Evolutionary conservation across 179 eudicot species (phyloP).

Genomic region (Drosera spatulata): DNA sequence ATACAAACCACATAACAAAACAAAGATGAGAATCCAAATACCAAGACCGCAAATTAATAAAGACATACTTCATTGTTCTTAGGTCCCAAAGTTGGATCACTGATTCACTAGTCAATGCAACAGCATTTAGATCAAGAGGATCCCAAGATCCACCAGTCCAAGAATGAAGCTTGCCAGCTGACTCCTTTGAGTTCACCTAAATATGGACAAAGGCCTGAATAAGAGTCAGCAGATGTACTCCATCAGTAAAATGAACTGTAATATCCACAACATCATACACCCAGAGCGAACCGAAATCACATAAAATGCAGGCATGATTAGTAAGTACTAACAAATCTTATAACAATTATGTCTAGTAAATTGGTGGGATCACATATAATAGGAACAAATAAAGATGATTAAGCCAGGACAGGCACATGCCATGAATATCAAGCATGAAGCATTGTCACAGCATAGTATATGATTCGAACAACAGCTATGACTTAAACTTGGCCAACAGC

Average conservation of each 20-base stretch:
- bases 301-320: not conserved
- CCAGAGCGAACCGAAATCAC: slow-evolving; percentile 1
- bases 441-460: no score
- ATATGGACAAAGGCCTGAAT: slow-evolving; percentile 37
- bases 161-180: slow-evolving; percentile 86
- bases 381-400: no score
- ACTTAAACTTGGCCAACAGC: no score
- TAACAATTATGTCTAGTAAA: no score
- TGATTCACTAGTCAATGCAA: slow-evolving; percentile 79
- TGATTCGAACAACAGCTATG: no score
- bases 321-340: no score
- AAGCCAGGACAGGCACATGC: no score
- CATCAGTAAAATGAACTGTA: not conserved
- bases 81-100: slow-evolving; percentile 89
- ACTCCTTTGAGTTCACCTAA: slow-evolving; percentile 89
- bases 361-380: no score
- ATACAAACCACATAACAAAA: no score
- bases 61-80: slow-evolving; percentile 80
- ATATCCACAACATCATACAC: not conserved
- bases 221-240: slow-evolving; percentile 19
- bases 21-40: no score
- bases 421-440: no score
- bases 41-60: not conserved
- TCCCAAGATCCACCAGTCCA: slow-evolving; percentile 98
- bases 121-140: slow-evolving; percentile 78